phyloP scores from a whole-genome alignment of 1,284 basidiomycete species.

The Grifola frondosa region DNA sequence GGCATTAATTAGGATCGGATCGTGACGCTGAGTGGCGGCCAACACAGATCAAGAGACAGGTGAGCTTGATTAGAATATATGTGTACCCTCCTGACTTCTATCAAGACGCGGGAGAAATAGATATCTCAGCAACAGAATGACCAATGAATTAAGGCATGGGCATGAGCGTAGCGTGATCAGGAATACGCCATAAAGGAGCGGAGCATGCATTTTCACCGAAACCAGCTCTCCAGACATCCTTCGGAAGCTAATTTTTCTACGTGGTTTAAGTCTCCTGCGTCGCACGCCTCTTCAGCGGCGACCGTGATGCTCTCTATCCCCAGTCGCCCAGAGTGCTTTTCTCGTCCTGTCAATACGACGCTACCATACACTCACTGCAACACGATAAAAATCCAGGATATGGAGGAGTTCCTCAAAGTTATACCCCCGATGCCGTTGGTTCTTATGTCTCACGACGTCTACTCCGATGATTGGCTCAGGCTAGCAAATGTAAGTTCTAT shows the following conservation, averaged over 20 bases:
- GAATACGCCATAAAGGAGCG: constrained; percentile 6
- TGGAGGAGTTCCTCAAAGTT: constrained; percentile 67
- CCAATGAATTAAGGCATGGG: too few species aligned
- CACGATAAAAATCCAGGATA: constrained; percentile 65
- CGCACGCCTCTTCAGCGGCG: constrained; percentile 33
- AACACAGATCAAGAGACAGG: too few species aligned
- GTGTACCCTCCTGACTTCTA: too few species aligned
- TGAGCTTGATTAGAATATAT: too few species aligned
- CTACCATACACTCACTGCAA: constrained; percentile 70
- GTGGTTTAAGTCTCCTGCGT: constrained; percentile 20
- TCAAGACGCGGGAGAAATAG: too few species aligned
- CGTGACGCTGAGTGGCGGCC: constrained; percentile 51
- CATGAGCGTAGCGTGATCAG: too few species aligned
- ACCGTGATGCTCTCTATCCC: constrained; percentile 50
- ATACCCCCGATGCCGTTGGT: constrained; percentile 72
- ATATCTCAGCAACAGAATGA: too few species aligned
- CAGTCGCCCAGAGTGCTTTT: constrained; percentile 73
- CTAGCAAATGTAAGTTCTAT: constrained; percentile 61
- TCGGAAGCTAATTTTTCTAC: too few species aligned
- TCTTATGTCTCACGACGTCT: constrained; percentile 74
- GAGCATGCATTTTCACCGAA: too few species aligned
- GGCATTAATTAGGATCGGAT: constrained; percentile 63
- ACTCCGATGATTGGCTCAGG: constrained; percentile 73
- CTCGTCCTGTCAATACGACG: constrained; percentile 62
- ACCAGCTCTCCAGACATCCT: too few species aligned